These are phyloP conservation scores for Paramyrothecium sp. DNA, from an alignment of 2,329 filamentous ascomycete species.

Conservation along the genomic window DNA sequence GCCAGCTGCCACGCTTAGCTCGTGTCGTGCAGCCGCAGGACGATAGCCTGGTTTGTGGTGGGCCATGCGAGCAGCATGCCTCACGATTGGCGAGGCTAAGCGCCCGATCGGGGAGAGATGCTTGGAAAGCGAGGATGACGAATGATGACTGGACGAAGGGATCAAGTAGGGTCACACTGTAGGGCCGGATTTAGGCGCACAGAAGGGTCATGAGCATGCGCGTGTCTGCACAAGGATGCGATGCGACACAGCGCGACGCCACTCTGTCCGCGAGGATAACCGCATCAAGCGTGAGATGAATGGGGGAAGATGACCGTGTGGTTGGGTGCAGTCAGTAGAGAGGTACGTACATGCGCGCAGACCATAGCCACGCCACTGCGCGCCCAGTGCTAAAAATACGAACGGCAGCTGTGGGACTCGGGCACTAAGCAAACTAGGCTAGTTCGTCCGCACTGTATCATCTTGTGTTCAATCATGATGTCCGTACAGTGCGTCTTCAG, in stretches of 20 bases:
- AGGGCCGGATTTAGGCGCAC: no score
- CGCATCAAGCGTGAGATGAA: neutral
- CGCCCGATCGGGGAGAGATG: no score
- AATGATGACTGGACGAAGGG: neutral
- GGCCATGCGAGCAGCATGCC: no score
- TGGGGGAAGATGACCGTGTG: neutral
- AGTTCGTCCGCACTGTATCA: neutral
- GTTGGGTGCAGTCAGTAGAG: neutral
- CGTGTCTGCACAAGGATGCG: no score
- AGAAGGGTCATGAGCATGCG: no score
- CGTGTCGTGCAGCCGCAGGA: no score
- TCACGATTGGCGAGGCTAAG: no score
- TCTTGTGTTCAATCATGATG: neutral
- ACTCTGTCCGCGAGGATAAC: neutral
- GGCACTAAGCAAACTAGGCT: neutral
- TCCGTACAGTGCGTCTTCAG: neutral
- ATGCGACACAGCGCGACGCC: no score
- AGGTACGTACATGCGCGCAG: neutral
- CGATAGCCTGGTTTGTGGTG: no score
- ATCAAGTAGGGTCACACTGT: neutral
- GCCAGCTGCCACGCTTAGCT: no score
- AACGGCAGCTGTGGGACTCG: neutral
- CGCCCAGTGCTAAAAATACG: neutral
- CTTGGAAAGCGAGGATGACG: neutral
- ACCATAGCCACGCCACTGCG: neutral